A percentile compares a stretch with the other conserved stretches of the same genome.
These are phyloP conservation scores for Hemileia vastatrix DNA, from an alignment of 1,284 basidiomycete species.

Conservation along the genomic window DNA sequence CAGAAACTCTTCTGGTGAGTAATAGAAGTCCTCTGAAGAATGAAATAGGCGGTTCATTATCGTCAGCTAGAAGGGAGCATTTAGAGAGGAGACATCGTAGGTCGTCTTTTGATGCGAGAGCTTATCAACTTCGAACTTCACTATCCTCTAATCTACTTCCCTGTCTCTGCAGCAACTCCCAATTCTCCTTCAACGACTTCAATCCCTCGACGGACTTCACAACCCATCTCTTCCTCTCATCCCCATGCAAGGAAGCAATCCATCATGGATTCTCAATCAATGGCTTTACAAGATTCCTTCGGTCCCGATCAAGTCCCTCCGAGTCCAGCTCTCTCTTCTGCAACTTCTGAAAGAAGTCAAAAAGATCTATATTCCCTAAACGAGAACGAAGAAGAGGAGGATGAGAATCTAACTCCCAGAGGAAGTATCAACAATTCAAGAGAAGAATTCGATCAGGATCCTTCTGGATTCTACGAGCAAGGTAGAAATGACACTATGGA, in stretches of 20 bases:
- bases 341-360: neutral
- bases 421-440: neutral
- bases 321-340: neutral
- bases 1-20: too few relatives aligned
- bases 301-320: neutral
- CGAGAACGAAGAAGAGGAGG: neutral
- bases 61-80: too few relatives aligned
- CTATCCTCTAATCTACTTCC: too few relatives aligned
- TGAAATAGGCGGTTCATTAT: too few relatives aligned
- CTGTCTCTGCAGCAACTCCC: neutral
- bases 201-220: neutral
- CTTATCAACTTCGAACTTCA: too few relatives aligned
- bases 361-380: neutral
- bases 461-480: conserved; percentile 24
- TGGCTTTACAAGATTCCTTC: neutral
- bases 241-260: neutral
- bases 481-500: conserved; percentile 37
- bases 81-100: too few relatives aligned
- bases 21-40: too few relatives aligned
- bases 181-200: neutral
- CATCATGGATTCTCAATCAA: neutral
- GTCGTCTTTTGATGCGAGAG: too few relatives aligned
- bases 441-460: neutral
- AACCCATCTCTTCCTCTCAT: neutral
- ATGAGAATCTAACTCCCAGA: neutral